Conservation (phyloP, 352 stramenopile genomes). For the Poterioochromonas sp. region DNA sequence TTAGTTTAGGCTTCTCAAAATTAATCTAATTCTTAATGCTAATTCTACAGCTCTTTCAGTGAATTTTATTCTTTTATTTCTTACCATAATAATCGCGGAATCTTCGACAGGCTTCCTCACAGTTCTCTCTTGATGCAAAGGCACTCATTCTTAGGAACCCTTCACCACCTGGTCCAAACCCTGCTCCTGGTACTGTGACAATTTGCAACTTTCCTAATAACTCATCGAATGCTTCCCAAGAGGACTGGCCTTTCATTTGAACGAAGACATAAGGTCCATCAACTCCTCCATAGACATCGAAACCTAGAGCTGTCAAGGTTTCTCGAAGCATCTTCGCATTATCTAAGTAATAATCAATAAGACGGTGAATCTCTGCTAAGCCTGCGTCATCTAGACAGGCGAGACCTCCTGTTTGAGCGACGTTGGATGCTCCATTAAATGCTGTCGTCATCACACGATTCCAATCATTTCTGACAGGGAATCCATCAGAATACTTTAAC, state of each 20-base stretch:
- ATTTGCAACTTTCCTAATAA: slow-evolving; percentile 64
- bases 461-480: slow-evolving; percentile 64
- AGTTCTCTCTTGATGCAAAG: slow-evolving; percentile 4
- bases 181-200: slow-evolving; percentile 71
- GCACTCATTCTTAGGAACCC: slow-evolving; percentile 56
- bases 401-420: slow-evolving; percentile 69
- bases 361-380: slow-evolving; percentile 53
- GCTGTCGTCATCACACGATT: slow-evolving; percentile 74
- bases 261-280: slow-evolving; percentile 74
- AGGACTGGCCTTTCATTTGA: slow-evolving; percentile 58
- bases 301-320: slow-evolving; percentile 58
- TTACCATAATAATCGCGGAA: slow-evolving; percentile 3
- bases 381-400: slow-evolving; percentile 67
- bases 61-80: too few relatives aligned
- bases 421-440: slow-evolving; percentile 74
- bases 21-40: too few relatives aligned
- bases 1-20: too few relatives aligned
- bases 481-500: slow-evolving; percentile 58
- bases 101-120: background rate
- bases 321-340: slow-evolving; percentile 64
- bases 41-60: too few relatives aligned
- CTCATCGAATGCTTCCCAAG: slow-evolving; percentile 64
- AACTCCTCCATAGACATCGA: slow-evolving; percentile 60
- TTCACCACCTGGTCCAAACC: slow-evolving; percentile 71
- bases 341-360: slow-evolving; percentile 78